Evolutionary conservation across 2,329 filamentous ascomycete species (phyloP).

Genomic region (Trichoderma semiorbis): DNA sequence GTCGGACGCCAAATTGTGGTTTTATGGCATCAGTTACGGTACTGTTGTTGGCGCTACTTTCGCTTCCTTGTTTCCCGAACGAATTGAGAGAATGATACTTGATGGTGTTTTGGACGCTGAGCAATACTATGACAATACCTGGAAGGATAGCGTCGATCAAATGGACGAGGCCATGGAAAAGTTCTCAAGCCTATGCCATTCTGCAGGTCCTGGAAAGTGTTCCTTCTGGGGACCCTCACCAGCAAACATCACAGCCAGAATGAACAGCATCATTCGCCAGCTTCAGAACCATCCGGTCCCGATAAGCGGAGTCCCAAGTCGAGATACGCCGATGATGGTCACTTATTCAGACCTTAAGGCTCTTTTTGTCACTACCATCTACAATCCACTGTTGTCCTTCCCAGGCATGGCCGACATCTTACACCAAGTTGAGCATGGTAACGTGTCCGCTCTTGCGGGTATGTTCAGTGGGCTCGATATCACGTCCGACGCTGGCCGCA

Average conservation of each 20-base stretch:
- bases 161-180: conserved; percentile 25
- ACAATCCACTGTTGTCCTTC: neutral
- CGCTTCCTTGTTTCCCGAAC: conserved; percentile 30
- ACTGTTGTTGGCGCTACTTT: conserved; percentile 33
- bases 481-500: neutral
- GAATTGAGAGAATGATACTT: conserved; percentile 23
- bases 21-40: conserved; percentile 31
- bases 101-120: conserved; percentile 27
- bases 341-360: conserved; percentile 3
- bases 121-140: conserved; percentile 24
- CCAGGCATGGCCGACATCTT: neutral
- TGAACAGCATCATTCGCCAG: neutral
- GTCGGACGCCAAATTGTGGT: neutral
- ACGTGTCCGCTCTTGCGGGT: neutral
- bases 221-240: conserved; percentile 3
- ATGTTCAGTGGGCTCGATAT: neutral
- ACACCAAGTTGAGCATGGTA: neutral
- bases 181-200: conserved; percentile 21
- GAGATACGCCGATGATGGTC: neutral
- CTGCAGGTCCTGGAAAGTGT: neutral
- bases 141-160: conserved; percentile 25
- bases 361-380: neutral
- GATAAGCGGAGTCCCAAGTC: neutral
- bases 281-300: neutral
- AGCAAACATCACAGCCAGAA: neutral